These are phyloP conservation scores for Incumbomyces lentus DNA, from an alignment of 2,329 filamentous ascomycete genomes.

Conservation along the genomic window DNA sequence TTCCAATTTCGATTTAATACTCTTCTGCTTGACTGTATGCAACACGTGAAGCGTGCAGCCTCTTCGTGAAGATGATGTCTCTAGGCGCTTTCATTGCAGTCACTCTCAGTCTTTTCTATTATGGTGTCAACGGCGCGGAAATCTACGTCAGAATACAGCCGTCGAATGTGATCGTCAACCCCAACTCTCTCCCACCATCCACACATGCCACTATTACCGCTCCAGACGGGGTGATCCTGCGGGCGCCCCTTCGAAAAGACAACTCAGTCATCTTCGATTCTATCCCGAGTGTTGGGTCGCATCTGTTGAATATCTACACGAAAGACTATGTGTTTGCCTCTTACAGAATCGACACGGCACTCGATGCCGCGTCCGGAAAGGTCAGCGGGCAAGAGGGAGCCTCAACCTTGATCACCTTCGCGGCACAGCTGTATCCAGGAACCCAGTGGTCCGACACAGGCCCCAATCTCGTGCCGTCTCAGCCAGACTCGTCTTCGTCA, in stretches of 20 bases:
- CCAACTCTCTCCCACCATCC: constrained; percentile 31
- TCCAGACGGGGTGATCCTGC: constrained; percentile 31
- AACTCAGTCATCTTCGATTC: constrained; percentile 66
- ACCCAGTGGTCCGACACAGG: constrained; percentile 20
- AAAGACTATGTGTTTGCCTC: constrained; percentile 66
- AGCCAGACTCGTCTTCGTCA: not conserved
- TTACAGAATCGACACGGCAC: constrained; percentile 62
- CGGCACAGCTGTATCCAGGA: constrained; percentile 18
- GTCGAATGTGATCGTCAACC: constrained; percentile 35
- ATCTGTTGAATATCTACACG: constrained; percentile 72
- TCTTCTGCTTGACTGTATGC: no score
- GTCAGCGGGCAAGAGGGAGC: constrained; percentile 37
- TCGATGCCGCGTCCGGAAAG: constrained; percentile 22
- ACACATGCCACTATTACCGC: constrained; percentile 43
- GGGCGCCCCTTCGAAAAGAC: constrained; percentile 34
- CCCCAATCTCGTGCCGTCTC: constrained; percentile 10
- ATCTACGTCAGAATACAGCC: constrained; percentile 28
- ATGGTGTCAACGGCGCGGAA: constrained; percentile 14
- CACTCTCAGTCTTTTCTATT: no score
- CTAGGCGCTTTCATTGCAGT: no score
- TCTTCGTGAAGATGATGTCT: no score
- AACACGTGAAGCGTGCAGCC: no score
- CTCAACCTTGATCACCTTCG: constrained; percentile 21
- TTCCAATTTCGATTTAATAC: no score
- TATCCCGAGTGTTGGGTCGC: constrained; percentile 53